phyloP scores from a whole-genome alignment of 2,329 filamentous ascomycete species.

The Leptographium flavum region DNA sequence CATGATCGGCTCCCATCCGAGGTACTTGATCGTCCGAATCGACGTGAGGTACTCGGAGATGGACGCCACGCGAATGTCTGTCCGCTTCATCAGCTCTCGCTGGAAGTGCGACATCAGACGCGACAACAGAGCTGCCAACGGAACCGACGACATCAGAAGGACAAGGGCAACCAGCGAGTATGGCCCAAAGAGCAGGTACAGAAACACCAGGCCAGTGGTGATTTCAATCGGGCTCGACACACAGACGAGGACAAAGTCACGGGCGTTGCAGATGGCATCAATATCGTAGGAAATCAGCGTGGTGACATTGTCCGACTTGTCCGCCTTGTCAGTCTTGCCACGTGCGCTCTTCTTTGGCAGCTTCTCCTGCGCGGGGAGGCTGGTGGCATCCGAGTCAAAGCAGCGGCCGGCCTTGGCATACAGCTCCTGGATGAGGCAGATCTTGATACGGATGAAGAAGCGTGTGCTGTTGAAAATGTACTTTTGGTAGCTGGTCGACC shows the following conservation, averaged over 20 bases:
- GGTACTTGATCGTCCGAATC: constrained; percentile 45
- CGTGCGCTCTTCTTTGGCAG: constrained; percentile 20
- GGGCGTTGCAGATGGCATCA: constrained; percentile 35
- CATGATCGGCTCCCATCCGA: constrained; percentile 43
- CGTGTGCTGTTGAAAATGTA: constrained; percentile 44
- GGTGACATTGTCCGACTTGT: constrained; percentile 10
- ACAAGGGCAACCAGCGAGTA: constrained; percentile 35
- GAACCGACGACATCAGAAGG: constrained; percentile 31
- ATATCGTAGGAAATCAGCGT: constrained; percentile 42
- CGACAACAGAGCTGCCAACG: constrained; percentile 35
- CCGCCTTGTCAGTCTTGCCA: constrained; percentile 9
- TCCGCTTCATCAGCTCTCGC: constrained; percentile 36
- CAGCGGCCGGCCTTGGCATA: constrained; percentile 31
- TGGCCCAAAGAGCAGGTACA: constrained; percentile 43
- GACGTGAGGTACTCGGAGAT: constrained; percentile 43
- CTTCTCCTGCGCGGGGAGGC: constrained; percentile 43
- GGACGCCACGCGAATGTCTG: constrained; percentile 41
- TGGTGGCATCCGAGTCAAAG: constrained; percentile 21
- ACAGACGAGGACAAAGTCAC: constrained; percentile 33
- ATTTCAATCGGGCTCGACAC: constrained; percentile 33
- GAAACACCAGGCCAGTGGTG: constrained; percentile 30
- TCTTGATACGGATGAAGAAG: constrained; percentile 40
- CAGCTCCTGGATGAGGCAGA: constrained; percentile 42
- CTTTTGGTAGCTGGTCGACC: constrained; percentile 38
- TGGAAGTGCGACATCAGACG: constrained; percentile 35